Evolutionary conservation across 352 stramenopile genomes (phyloP).

Genomic region (Globisporangium spiculum): DNA sequence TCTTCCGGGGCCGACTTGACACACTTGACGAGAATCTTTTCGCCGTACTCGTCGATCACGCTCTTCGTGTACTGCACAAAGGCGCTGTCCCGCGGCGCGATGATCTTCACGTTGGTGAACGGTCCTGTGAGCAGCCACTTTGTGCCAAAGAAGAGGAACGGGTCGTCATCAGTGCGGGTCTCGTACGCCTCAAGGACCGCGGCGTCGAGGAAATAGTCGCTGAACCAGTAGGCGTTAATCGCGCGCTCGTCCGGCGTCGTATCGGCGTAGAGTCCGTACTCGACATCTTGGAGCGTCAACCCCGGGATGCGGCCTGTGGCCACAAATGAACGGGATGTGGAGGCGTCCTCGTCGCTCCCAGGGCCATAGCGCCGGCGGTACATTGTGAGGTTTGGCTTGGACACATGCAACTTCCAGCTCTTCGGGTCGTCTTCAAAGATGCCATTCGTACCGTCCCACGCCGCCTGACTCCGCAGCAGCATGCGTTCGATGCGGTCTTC

Average conservation of each 20-base stretch:
- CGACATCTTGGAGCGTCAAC: conserved; percentile 57
- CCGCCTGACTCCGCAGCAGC: conserved; percentile 40
- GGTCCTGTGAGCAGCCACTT: conserved; percentile 66
- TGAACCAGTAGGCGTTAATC: conserved; percentile 49
- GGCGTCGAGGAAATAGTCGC: conserved; percentile 67
- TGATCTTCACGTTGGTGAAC: conserved; percentile 43
- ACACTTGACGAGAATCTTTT: conserved; percentile 63
- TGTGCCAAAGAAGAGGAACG: conserved; percentile 69
- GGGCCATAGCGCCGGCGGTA: conserved; percentile 28
- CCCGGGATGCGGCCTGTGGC: conserved; percentile 53
- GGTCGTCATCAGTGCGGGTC: conserved; percentile 52
- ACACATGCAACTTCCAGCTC: conserved; percentile 60
- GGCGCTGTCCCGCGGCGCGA: conserved; percentile 56
- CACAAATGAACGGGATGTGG: conserved; percentile 44
- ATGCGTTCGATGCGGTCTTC: conserved; percentile 37
- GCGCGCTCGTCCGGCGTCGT: conserved; percentile 69
- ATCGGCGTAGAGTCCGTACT: conserved; percentile 72
- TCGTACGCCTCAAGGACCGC: conserved; percentile 60
- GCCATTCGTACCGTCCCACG: conserved; percentile 55
- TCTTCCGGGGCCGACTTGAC: conserved; percentile 52
- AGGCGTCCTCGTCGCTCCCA: conserved; percentile 6
- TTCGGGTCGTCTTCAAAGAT: conserved; percentile 54
- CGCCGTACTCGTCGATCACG: conserved; percentile 32
- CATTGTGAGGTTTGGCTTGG: conserved; percentile 50
- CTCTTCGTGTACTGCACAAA: conserved; percentile 64